Evolutionary conservation across 495 filamentous ascomycete species (phyloP).

Genomic region (Penicillium diatomitis): DNA sequence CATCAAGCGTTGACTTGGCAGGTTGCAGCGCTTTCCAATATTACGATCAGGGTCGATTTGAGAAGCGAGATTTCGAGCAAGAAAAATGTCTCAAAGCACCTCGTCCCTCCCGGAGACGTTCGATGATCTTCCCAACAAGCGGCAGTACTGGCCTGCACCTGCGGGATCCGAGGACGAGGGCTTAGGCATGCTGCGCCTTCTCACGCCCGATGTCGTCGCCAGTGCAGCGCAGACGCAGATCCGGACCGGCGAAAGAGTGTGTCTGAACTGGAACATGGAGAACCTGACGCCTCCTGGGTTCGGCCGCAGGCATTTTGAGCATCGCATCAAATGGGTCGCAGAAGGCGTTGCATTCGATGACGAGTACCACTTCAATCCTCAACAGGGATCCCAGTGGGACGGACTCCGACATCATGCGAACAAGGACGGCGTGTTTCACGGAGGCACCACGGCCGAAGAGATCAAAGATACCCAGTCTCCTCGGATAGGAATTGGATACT

Average conservation of each 20-base stretch:
- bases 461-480: slow-evolving; percentile 43
- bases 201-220: slow-evolving; percentile 41
- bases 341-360: slow-evolving; percentile 53
- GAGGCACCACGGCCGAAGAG: slow-evolving; percentile 41
- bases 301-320: slow-evolving; percentile 45
- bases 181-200: slow-evolving; percentile 43
- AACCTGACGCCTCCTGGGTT: slow-evolving; percentile 45
- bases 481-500: slow-evolving; percentile 41
- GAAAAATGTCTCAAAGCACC: slow-evolving; percentile 14
- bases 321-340: slow-evolving; percentile 44
- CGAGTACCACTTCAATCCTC: slow-evolving; percentile 65
- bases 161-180: slow-evolving; percentile 41
- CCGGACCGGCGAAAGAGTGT: slow-evolving; percentile 39
- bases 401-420: slow-evolving; percentile 52
- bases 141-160: slow-evolving; percentile 37
- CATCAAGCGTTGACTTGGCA: too few species aligned
- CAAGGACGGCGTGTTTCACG: slow-evolving; percentile 41
- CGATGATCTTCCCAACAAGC: slow-evolving; percentile 42
- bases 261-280: slow-evolving; percentile 43
- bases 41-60: background rate
- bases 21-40: background rate
- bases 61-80: too few species aligned
- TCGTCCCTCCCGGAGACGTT: slow-evolving; percentile 27
- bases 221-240: slow-evolving; percentile 38
- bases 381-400: slow-evolving; percentile 72